Conservation (phyloP, 1,284 basidiomycete species). For the Rhizoctonia solani region DNA sequence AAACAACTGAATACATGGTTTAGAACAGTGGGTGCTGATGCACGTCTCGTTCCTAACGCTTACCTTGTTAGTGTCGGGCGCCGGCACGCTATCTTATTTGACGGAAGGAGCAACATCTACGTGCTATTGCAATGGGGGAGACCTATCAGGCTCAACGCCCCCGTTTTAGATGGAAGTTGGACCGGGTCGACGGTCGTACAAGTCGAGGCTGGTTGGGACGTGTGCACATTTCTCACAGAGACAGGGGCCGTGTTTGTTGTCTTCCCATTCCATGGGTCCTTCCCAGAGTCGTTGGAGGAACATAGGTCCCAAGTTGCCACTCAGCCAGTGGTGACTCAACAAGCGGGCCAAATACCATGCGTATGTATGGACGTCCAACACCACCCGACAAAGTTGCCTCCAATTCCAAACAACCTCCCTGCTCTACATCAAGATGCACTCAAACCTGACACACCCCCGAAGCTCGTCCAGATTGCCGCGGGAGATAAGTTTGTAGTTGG, state of each 20-base stretch:
- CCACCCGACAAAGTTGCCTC: slow-evolving; percentile 57
- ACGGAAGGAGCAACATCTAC: slow-evolving; percentile 63
- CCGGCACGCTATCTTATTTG: slow-evolving; percentile 68
- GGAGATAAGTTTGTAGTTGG: slow-evolving; percentile 70
- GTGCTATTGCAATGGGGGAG: slow-evolving; percentile 73
- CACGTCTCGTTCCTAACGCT: slow-evolving; percentile 55
- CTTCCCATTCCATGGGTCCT: slow-evolving; percentile 59
- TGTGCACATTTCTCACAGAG: slow-evolving; percentile 69
- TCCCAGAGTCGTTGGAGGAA: slow-evolving; percentile 46
- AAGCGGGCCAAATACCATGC: slow-evolving; percentile 57
- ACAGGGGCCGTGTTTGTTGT: slow-evolving; percentile 73
- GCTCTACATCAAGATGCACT: slow-evolving; percentile 35
- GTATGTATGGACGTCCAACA: slow-evolving; percentile 58
- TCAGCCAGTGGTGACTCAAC: slow-evolving; percentile 41
- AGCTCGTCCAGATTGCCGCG: slow-evolving; percentile 77
- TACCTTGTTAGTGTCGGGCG: slow-evolving; percentile 67
- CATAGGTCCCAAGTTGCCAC: slow-evolving; percentile 45
- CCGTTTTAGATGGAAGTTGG: slow-evolving; percentile 52
- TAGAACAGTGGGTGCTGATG: slow-evolving; percentile 52
- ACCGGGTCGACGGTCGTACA: slow-evolving; percentile 59
- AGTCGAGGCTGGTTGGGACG: slow-evolving; percentile 75
- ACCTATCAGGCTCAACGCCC: slow-evolving; percentile 64
- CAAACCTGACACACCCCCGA: slow-evolving; percentile 40
- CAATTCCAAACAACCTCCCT: slow-evolving; percentile 47
- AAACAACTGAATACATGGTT: not conserved